Conservation (phyloP, 495 filamentous ascomycete genomes). For the Aspergillus incahuasiensis region DNA sequence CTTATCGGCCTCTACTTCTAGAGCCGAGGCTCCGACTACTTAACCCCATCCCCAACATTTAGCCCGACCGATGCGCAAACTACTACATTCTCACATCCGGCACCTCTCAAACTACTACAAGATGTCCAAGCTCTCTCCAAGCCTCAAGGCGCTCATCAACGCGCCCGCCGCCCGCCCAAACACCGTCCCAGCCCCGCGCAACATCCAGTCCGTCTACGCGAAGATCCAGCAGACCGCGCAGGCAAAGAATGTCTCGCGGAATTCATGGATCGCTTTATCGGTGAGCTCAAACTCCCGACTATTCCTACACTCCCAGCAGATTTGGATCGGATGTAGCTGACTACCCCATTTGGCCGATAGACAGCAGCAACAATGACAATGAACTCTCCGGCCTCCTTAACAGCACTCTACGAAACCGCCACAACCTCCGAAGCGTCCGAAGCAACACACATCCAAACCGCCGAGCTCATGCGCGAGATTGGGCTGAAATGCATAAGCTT, state of each 20-base stretch:
- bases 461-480: constrained; percentile 73
- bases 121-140: constrained; percentile 66
- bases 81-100: not conserved
- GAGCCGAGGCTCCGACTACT: constrained; percentile 9
- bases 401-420: constrained; percentile 50
- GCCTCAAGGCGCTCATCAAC: constrained; percentile 69
- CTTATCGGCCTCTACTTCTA: constrained; percentile 8
- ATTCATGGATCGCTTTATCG: constrained; percentile 62
- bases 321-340: not conserved
- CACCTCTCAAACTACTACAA: not conserved
- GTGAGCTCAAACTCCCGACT: constrained; percentile 36
- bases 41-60: not conserved
- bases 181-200: constrained; percentile 56
- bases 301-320: not conserved
- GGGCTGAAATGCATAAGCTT: constrained; percentile 80
- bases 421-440: constrained; percentile 27
- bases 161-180: constrained; percentile 60
- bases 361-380: constrained; percentile 70
- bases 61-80: not conserved
- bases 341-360: constrained; percentile 21
- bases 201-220: constrained; percentile 56
- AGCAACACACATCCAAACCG: constrained; percentile 46
- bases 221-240: constrained; percentile 52
- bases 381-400: constrained; percentile 65
- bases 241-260: constrained; percentile 50